Conservation (phyloP, 495 filamentous ascomycete genomes). For the Xylaria palmicola region DNA sequence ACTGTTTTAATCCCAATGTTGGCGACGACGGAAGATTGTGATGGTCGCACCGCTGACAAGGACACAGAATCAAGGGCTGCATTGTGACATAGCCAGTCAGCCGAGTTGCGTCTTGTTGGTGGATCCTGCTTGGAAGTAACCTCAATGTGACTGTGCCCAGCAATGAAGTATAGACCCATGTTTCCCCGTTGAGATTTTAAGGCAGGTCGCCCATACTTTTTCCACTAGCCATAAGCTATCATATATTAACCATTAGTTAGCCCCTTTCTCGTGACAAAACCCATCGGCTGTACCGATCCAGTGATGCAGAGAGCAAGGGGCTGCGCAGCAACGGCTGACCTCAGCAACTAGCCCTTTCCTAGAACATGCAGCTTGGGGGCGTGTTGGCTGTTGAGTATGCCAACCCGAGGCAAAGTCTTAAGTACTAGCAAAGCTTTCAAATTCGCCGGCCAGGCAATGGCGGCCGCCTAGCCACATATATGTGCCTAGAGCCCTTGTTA, state of each 20-base stretch:
- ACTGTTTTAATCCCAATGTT: constrained; percentile 3
- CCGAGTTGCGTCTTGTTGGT: neutral
- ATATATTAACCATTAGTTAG: neutral
- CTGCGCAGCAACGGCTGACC: constrained; percentile 1
- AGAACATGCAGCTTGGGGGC: neutral
- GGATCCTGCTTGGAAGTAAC: neutral
- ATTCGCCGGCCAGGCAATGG: constrained; percentile 24
- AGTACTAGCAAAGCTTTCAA: constrained; percentile 24
- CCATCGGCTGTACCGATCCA: neutral
- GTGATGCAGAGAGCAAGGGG: neutral
- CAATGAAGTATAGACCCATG: neutral
- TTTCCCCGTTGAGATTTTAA: neutral
- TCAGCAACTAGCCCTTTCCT: neutral
- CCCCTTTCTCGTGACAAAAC: neutral
- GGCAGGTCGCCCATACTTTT: neutral
- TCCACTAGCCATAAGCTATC: neutral
- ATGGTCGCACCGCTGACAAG: constrained; percentile 3
- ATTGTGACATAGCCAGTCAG: neutral
- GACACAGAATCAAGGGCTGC: neutral
- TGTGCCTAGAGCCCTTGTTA: constrained; percentile 45
- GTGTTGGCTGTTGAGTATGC: constrained; percentile 16
- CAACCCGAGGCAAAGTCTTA: constrained; percentile 18
- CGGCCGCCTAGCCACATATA: constrained; percentile 46
- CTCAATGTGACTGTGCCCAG: neutral
- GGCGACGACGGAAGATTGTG: neutral